Evolutionary conservation across 768 basidiomycete species (phyloP), one percentile per base, ranked within the genome.

Genomic region (Agrocybe praecox): DNA sequence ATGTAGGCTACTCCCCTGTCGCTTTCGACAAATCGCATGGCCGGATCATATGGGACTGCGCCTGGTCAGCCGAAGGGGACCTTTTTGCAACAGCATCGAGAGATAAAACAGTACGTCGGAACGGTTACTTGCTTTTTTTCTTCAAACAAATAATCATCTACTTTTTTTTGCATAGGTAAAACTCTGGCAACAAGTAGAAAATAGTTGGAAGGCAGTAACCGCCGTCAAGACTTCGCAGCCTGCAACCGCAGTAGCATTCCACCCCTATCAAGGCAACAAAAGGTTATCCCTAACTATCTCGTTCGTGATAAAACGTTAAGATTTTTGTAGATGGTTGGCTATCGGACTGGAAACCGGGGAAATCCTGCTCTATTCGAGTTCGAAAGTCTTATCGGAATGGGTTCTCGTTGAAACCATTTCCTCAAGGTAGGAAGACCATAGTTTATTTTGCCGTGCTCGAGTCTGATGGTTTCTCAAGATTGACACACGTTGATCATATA

Each of bases 11-110:
- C 67, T 60, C 76, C 8, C 85, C 87, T 2, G 65, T 87, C 19
- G 83, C 84, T 5, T 80, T 83, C 15, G 86, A 94, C 55, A 96
- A 92, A 72, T 87, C 92, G 0, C 97, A 98, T 71, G 82, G 83
- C 1, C 83, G 97, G 36, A 97, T 99, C 65, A 90, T 99, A 33
- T 96, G 97, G 94, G 97, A 98, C 69, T 92, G 91, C 65, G 84
- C 87, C 14, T 99, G 96, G 94, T 80, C 90, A 1, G 66, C 74
- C 1, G 88, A 92, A 62, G 86, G 87, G 7, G 82, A 87, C 62
- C 65, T 89, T 15, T 99, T 99, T 66, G 95, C 87, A 11, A 98
- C 97, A 2, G 96, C 92, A 1, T 95, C 96, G 2, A 83, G 97
- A 43, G 97, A 99, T 72, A 98, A 96, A 75, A 93, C 92, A 14